A percentile compares a stretch with the other conserved stretches of the same genome.
Conservation (phyloP, 2,329 filamentous ascomycete genomes). For the Metarhizium album region DNA sequence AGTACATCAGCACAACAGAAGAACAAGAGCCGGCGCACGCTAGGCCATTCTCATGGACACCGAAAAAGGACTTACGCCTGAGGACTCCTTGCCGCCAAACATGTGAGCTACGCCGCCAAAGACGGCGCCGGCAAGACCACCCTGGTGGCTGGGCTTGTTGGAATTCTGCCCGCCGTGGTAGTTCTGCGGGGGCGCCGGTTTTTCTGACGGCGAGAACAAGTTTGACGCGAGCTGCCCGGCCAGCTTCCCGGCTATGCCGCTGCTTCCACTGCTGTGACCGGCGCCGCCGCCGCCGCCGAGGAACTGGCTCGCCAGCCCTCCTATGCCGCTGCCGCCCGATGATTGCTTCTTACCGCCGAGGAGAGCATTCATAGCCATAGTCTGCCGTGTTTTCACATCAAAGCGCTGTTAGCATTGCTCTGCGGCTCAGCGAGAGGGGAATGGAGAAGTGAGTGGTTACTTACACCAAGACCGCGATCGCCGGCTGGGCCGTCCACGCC, state of each 20-base stretch:
- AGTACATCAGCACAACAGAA: conserved; percentile 5
- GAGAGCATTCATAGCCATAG: conserved; percentile 50
- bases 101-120: conserved; percentile 47
- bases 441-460: conserved; percentile 19
- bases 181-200: conserved; percentile 34
- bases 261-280: conserved; percentile 24
- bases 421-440: neutral
- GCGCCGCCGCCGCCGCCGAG: conserved; percentile 26
- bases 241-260: conserved; percentile 40
- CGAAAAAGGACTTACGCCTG: conserved; percentile 12
- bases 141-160: conserved; percentile 26
- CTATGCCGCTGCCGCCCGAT: conserved; percentile 27
- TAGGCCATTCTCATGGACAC: neutral
- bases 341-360: conserved; percentile 33
- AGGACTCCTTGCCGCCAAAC: conserved; percentile 33
- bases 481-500: conserved; percentile 40
- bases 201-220: conserved; percentile 37
- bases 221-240: conserved; percentile 46
- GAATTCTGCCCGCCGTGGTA: conserved; percentile 38
- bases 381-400: conserved; percentile 25
- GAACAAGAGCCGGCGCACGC: neutral
- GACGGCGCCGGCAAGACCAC: conserved; percentile 41
- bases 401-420: neutral
- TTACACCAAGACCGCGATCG: conserved; percentile 56
- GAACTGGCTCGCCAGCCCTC: conserved; percentile 37